phyloP scores from a whole-genome alignment of 345 rosid genomes.

The Kernera saxatilis region DNA sequence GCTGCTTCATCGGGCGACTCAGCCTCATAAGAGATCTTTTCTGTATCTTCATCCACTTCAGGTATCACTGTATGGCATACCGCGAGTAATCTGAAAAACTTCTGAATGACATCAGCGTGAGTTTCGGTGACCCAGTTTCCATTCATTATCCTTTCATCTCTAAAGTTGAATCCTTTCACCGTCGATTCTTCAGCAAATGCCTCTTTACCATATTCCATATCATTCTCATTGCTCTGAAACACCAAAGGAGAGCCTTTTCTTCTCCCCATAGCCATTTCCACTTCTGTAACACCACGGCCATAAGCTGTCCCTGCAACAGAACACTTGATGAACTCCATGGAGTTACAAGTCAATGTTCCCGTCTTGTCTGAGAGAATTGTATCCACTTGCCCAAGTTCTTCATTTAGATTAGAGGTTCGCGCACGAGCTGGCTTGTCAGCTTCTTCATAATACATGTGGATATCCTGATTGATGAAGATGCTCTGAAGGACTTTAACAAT shows the following conservation, averaged over 20 bases:
- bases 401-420: conserved; percentile 82
- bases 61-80: conserved; percentile 92
- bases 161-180: conserved; percentile 81
- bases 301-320: conserved; percentile 82
- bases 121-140: conserved; percentile 75
- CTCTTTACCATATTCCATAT: conserved; percentile 21
- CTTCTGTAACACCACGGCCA: conserved; percentile 83
- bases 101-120: conserved; percentile 53
- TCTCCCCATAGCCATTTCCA: conserved; percentile 65
- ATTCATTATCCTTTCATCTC: conserved; percentile 73
- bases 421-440: conserved; percentile 84
- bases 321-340: conserved; percentile 97
- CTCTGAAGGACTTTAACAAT: conserved; percentile 84
- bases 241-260: conserved; percentile 43
- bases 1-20: conserved; percentile 97
- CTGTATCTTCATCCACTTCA: conserved; percentile 69
- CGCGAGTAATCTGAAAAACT: conserved; percentile 67
- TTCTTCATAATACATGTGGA: conserved; percentile 76
- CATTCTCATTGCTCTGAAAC: conserved; percentile 19
- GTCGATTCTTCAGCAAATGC: conserved; percentile 20
- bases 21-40: conserved; percentile 75
- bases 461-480: conserved; percentile 78
- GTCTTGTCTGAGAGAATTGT: conserved; percentile 94
- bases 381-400: conserved; percentile 90
- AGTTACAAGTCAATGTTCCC: conserved; percentile 89